Evolutionary conservation across 176 grass and related monocot genomes (phyloP), one percentile per base, ranked within the genome.

Genomic region (Ensete glaucum): DNA sequence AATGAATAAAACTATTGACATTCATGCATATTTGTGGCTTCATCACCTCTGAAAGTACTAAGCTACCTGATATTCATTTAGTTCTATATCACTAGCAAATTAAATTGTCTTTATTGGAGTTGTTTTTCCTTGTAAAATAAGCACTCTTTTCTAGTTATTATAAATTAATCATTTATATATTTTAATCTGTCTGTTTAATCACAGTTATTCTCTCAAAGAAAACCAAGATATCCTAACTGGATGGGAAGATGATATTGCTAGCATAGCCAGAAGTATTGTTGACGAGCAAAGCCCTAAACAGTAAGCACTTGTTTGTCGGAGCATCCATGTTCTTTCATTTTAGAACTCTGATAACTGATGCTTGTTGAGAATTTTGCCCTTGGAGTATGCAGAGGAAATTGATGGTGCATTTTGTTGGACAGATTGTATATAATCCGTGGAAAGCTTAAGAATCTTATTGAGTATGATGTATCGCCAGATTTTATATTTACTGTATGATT

Each of bases 241-340:
- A 82, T 92, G 86, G 89, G 89, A 92, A 69, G 86, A 86, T 9
- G 89, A 88, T 65, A 92, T 92, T 75, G 78, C 84, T 66, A 67
- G 77, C 54, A 80, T 88, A 25, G 89, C 89, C 50, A 86, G 65
- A 75, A 88, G 60, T 74, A 86, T 92, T 74, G 60, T 88, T 50
- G 79, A 86, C 59, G 89, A 92, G 58, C 86, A 85, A 86, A 84
- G 81, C 54, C 74, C 89, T 68, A 88, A 62, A 77, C 89, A 89
- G 86, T 89, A 84, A 77, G 86, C 53, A 77, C 59, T 53, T 16
- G 52, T 69, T 20, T 23, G 3, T 60, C 27, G 25, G 11, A 25
- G n/a, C 8, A 2, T 19, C 9, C 54, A 19, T 58, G 50, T 13
- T 12, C 74, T 56, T 64, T 11, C 50, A 25, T 57, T 85, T 62